Percentiles rank a stretch among this genome's conserved stretches.
Conservation (phyloP, 306 rosid genomes). For the Lithocarpus polystachyus region DNA sequence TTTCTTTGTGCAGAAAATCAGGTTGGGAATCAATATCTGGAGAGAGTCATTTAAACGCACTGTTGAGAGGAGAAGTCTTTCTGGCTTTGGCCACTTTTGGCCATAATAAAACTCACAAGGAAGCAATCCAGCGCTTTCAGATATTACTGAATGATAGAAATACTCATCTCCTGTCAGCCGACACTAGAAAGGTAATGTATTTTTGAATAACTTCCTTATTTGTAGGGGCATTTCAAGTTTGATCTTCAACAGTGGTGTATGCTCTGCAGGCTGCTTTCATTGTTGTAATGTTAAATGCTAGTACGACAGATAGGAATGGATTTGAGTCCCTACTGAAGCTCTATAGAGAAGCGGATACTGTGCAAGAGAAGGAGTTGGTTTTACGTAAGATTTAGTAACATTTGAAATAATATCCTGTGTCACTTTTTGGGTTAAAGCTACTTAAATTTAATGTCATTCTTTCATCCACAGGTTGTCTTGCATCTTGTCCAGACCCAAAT, state of each 20-base stretch:
- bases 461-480: constrained; percentile 37
- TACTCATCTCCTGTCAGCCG: constrained; percentile 47
- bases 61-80: constrained; percentile 43
- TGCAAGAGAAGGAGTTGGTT: constrained; percentile 45
- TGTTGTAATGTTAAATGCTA: constrained; percentile 52
- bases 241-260: background rate
- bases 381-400: constrained; percentile 33
- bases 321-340: constrained; percentile 7
- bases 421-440: constrained; percentile 31
- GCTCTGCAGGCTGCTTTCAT: constrained; percentile 47
- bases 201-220: background rate
- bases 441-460: background rate
- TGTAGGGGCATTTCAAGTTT: background rate
- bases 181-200: constrained; percentile 40
- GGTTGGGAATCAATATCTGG: constrained; percentile 58
- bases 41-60: constrained; percentile 44
- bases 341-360: constrained; percentile 39
- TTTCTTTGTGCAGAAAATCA: constrained; percentile 37
- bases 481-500: constrained; percentile 54
- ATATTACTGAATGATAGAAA: constrained; percentile 37
- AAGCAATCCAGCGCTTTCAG: constrained; percentile 51
- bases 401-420: constrained; percentile 4
- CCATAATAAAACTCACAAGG: constrained; percentile 47
- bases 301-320: constrained; percentile 28
- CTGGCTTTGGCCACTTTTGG: constrained; percentile 50